phyloP scores from a whole-genome alignment of 2,329 filamentous ascomycete species.

The Hymenoscyphus fructigenus region DNA sequence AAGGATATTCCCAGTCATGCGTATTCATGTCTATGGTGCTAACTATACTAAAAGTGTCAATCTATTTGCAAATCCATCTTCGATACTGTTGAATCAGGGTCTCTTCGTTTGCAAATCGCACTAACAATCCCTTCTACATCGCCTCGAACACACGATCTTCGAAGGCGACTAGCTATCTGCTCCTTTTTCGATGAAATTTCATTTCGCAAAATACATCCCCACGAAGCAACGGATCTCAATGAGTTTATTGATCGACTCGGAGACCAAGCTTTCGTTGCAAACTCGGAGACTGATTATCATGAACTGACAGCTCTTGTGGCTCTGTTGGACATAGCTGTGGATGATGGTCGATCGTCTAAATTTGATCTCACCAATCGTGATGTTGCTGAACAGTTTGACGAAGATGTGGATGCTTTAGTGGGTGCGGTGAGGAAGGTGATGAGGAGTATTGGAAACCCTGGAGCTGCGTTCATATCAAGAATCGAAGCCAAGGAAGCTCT shows the following conservation, averaged over 20 bases:
- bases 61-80: conserved; percentile 49
- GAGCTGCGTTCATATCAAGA: conserved; percentile 68
- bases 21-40: conserved; percentile 6
- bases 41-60: conserved; percentile 44
- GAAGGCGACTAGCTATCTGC: conserved; percentile 63
- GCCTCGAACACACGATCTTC: conserved; percentile 55
- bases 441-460: conserved; percentile 69
- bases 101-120: conserved; percentile 58
- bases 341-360: conserved; percentile 51
- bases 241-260: conserved; percentile 48
- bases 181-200: conserved; percentile 56
- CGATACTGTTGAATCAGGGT: conserved; percentile 45
- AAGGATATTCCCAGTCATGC: conserved; percentile 22
- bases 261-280: conserved; percentile 51
- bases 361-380: conserved; percentile 36
- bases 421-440: conserved; percentile 56
- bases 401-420: conserved; percentile 66
- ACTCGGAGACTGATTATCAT: conserved; percentile 62
- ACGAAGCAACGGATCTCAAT: conserved; percentile 41
- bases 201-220: conserved; percentile 43
- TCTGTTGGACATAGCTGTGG: conserved; percentile 74
- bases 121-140: conserved; percentile 56
- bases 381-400: conserved; percentile 61
- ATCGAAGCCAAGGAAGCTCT: conserved; percentile 76
- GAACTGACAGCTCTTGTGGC: conserved; percentile 63